Base-by-base conservation (phyloP, 345 rosid species). In the Schrenkiella parvula region DNA sequence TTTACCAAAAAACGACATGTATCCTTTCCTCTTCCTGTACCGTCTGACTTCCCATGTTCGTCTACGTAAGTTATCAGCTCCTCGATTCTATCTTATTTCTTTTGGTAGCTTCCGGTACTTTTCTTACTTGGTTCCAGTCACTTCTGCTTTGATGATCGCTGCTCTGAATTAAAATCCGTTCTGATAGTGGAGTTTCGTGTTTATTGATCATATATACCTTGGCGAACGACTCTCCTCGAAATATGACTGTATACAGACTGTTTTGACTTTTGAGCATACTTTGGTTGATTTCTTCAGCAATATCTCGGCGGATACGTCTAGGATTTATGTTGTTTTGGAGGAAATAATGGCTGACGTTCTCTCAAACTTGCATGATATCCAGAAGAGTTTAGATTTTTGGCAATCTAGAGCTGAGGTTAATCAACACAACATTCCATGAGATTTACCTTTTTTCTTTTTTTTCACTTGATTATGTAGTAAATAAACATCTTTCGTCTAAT, bases 371-470 rank as follows among this genome's bases (percentile, higher is more conserved):
- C 96, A 85, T 74, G 77, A 73, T 38, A 68, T 93, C 4, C 86
- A 88, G 78, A 84, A 83, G 79, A 85, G 87, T 84, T 81, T 93
- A 81, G 86, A 81, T 8, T 93, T 89, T 74, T 93, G 98, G 98
- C 85, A 80, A 69, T 82, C 79, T 35, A 85, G 83, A 80, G 92
- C 88, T 3, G 88, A 89, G 95, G 98, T 93, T 55, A 63, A 66
- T 70, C n/a, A 68, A 37, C 59, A 18, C 5, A 41, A 65, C 69
- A 39, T 52, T 59, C 34, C 6, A 12, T 42, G 60, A 44, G 68
- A 55, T 76, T 19, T 35, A 26, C 8, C 15, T 31, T 17, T 64
- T 60, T 51, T 54, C 41, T 58, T 60, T 51, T 54, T 34, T 58
- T 75, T 60, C 25, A 42, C 34, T 57, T 19, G 57, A 5, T 50